Conservation (phyloP, 208 protist genomes). For the Leishmania arabica region DNA sequence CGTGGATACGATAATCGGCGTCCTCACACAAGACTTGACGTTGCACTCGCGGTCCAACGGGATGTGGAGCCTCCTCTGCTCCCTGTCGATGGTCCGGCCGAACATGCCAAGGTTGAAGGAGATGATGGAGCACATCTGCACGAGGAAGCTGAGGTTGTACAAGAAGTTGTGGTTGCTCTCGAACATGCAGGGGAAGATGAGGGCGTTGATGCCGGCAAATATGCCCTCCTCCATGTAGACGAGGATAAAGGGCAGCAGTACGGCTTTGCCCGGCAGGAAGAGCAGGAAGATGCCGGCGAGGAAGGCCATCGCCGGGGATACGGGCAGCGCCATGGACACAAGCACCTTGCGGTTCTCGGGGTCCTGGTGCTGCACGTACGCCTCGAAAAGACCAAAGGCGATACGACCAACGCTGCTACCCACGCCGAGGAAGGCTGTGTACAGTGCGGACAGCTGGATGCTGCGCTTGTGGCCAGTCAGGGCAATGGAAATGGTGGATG, state of each 20-base stretch:
- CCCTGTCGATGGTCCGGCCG: constrained; percentile 44
- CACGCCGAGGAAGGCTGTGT: constrained; percentile 73
- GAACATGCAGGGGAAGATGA: constrained; percentile 65
- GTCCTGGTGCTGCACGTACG: constrained; percentile 60
- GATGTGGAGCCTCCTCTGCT: constrained; percentile 34
- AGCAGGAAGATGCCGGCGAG: constrained; percentile 53
- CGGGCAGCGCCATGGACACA: constrained; percentile 55
- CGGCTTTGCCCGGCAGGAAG: constrained; percentile 41
- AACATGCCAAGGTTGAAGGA: constrained; percentile 72
- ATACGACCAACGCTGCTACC: constrained; percentile 62
- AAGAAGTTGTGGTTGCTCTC: constrained; percentile 49
- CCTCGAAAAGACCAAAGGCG: constrained; percentile 65
- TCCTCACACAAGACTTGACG: constrained; percentile 40
- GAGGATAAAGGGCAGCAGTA: constrained; percentile 64
- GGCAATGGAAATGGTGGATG: constrained; percentile 64
- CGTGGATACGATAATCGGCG: constrained; percentile 52
- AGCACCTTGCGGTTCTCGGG: constrained; percentile 45
- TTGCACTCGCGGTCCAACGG: constrained; percentile 42
- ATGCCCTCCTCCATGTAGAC: constrained; percentile 71
- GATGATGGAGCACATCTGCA: constrained; percentile 53
- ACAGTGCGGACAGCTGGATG: constrained; percentile 40
- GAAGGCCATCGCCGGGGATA: constrained; percentile 47
- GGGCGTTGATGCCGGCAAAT: constrained; percentile 53
- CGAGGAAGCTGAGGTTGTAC: constrained; percentile 68
- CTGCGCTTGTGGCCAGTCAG: constrained; percentile 41